Conservation (phyloP, 306 rosid genomes). For the Glycine soja region DNA sequence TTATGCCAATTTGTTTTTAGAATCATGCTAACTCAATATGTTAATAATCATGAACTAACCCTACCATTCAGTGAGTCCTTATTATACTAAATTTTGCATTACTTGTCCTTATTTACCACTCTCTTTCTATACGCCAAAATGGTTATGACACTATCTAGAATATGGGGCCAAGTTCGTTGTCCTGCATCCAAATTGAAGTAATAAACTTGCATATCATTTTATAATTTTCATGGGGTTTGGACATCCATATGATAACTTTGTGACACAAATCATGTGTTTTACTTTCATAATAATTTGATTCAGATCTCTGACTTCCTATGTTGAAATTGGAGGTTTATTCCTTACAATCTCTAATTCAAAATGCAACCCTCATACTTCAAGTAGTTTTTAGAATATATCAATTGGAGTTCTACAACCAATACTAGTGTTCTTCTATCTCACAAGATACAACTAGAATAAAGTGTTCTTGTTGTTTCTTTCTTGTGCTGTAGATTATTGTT, state of each 20-base stretch:
- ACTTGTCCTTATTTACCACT: not conserved
- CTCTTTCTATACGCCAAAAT: constrained; percentile 9
- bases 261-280: not conserved
- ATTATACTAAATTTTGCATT: not conserved
- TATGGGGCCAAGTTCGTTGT: constrained; percentile 12
- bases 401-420: constrained; percentile 11
- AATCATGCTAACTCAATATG: constrained; percentile 4
- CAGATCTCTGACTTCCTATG: constrained; percentile 17
- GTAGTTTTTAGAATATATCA: constrained; percentile 8
- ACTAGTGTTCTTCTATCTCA: not conserved
- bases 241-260: not conserved
- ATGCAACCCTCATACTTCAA: constrained; percentile 25
- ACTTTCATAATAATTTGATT: not conserved
- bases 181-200: constrained; percentile 18
- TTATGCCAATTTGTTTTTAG: not conserved
- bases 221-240: not conserved
- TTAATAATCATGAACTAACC: constrained; percentile 31
- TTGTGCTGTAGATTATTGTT: constrained; percentile 21
- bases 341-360: constrained; percentile 22
- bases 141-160: constrained; percentile 10
- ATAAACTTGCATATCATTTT: constrained; percentile 22
- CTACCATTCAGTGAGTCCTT: not conserved
- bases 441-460: not conserved
- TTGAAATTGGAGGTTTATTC: constrained; percentile 24
- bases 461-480: not conserved